Evolutionary conservation across 495 filamentous ascomycete species (phyloP), one percentile per base, ranked within the genome.

Genomic region (Rhypophila decipiens): DNA sequence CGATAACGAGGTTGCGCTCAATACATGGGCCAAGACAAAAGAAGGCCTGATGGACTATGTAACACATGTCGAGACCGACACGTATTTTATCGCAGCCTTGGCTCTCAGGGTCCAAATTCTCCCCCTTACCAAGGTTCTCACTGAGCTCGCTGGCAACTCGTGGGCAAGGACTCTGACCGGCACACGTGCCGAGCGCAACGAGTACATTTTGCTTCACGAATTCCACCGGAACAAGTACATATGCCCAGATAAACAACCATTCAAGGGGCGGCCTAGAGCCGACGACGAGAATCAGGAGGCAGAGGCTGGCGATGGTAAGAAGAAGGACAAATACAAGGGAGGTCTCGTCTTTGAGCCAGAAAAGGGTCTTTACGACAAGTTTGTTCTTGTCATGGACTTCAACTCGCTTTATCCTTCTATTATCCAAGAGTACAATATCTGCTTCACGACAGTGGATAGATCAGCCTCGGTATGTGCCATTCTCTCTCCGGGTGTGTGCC

Each of bases 371-470:
- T 97, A 97, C 59, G 94, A 98, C 73, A 90, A 87, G 65, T 95
- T 91, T 58, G 83, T 98, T 23, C 78, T 98, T 18, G 93, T 98
- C 62, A 98, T 98, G 93, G 93, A 98, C 71, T 98, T 97, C 73
- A 98, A 98, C 78, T 95, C 89, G 65, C 73, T 98, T 56, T 98
- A 98, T 58, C 93, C 93, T 12, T 96, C 90, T 65, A 96, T 98
- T 56, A 98, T 98, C 54, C 94, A 97, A 63, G 94, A 98, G 73
- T 97, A 80, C 71, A 98, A 98, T 63, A 98, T 98, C 58, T 98
- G 93, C 71, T 98, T 98, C 67, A 98, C 93, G 3, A 98, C 93
- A 0, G 89, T 97, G 4, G 88, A 97, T 51, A 74, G 79, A 76
- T 56, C 74, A 74, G 60, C 78, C 80, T 71, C 72, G 77, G 72